Base-by-base conservation (phyloP, 1,284 basidiomycete genomes). In the Boletus smithii region DNA sequence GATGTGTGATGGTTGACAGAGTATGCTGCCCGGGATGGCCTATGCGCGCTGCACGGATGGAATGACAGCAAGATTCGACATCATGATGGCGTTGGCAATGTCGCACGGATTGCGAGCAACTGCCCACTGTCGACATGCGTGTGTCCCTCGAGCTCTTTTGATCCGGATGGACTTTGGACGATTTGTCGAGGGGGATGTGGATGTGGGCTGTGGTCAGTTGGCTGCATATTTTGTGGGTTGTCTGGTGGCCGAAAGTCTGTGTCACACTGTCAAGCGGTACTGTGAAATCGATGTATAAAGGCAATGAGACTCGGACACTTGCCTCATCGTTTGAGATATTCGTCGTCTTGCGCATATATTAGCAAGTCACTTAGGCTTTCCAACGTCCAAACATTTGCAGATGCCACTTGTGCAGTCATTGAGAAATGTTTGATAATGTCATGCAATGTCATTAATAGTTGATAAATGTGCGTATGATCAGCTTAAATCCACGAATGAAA, bases 401-500 rank as follows among this genome's bases (percentile, higher is more conserved):
- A 6, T 32, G 6, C 11, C n/a, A 39, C 27, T 41, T 17, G 30
- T 18, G 23, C 33, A 37, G 8, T n/a, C 29, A 8, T 31, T 6
- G 26, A 30, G 8, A 17, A 30, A 20, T 3, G 31, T 36, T 9
- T 8, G 20, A 32, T 31, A 32, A 44, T 29, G 42, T 32, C 29
- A 40, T 58, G 44, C 37, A 34, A 36, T 43, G 22, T 35, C 42
- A 44, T 50, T 59, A 54, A 43, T 41, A 53, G 23, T 10, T 29
- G 20, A 20, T 59, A 48, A 57, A 55, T 60, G 52, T 22, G 52
- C 24, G 47, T 59, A 54, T 51, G 47, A 42, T 48, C 44, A 59
- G 50, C 57, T 61, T 50, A 30, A 60, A 60, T 55, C 59, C 57
- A 45, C 51, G 48, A 58, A 49, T 40, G 27, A 55, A 24, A 16